Percentiles rank a stretch among this genome's conserved stretches.
Conservation (phyloP, 1,284 basidiomycete species). For the Sphagnurus paluster region DNA sequence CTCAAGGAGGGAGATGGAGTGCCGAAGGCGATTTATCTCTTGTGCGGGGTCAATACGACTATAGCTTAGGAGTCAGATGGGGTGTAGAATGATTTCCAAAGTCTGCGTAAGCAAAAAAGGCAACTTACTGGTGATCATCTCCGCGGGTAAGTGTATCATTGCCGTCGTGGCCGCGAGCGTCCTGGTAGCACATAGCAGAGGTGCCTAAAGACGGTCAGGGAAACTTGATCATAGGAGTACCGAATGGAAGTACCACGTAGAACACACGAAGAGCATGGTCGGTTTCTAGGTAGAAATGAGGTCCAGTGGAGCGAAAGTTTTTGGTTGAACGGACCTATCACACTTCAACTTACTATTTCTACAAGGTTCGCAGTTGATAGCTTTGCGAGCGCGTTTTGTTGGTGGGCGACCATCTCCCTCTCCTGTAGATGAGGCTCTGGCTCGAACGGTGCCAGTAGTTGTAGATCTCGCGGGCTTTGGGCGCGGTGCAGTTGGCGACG, state of each 20-base stretch:
- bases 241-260: conserved; percentile 54
- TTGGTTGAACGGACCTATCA: conserved; percentile 58
- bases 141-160: conserved; percentile 47
- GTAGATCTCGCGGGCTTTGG: conserved; percentile 37
- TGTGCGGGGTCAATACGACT: conserved; percentile 66
- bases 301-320: conserved; percentile 6
- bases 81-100: conserved; percentile 11
- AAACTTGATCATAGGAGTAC: conserved; percentile 15
- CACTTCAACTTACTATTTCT: conserved; percentile 83
- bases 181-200: conserved; percentile 74
- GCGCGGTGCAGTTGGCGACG: conserved; percentile 40
- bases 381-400: conserved; percentile 76
- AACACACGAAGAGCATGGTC: conserved; percentile 81
- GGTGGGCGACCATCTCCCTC: conserved; percentile 58
- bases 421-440: conserved; percentile 47
- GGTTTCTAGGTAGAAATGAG: conserved; percentile 51
- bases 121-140: conserved; percentile 58
- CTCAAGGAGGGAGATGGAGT: conserved; percentile 72
- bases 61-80: conserved; percentile 33
- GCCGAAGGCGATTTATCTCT: conserved; percentile 71
- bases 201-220: conserved; percentile 50
- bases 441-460: conserved; percentile 44
- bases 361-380: conserved; percentile 84
- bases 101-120: conserved; percentile 12
- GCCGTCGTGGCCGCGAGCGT: conserved; percentile 55